Evolutionary conservation across 768 basidiomycete genomes (phyloP), one percentile per base, ranked within the genome.

Genomic region (Boletus tomentosulus): DNA sequence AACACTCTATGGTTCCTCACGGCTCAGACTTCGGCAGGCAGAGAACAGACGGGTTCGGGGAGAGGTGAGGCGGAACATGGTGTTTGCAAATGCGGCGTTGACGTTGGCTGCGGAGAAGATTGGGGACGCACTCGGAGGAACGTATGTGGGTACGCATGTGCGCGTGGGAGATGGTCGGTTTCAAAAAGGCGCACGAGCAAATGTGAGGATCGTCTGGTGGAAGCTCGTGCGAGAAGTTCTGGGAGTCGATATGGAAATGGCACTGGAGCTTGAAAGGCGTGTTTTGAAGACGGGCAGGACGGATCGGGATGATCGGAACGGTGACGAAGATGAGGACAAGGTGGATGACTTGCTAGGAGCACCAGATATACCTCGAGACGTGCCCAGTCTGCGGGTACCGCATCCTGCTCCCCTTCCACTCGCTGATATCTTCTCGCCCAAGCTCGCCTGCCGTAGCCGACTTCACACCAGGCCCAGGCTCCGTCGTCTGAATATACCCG

Each of bases 1-100:
- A 9, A 84, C 85, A 0, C 76, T 92, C 2, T 92, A 92, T 69
- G 89, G 88, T 5, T 85, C 87, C 1, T 83, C 83, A 2, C 79
- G 91, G 9, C 71, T 92, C 2, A 76, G 78, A 24, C 73, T 89
- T 0, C 74, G 70, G 22, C 61, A 72, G 28, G 58, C 62, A 9
- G 61, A 62, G 13, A 77, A 82, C 57, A 62, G 73, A 46, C 66
- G 62, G 13, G 61, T 82, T 27, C 81, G 83, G 2, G 64, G 71
- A 6, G 59, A 68, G 16, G 72, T 86, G 47, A 79, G 87, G 15
- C 68, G 71, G 52, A 65, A 63, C 39, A 89, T 92, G 86, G 69
- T 74, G 8, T 79, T 85, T 62, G 61, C 68, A 19, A 83, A 86
- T 58, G 68, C 76, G 6, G 59, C 70, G 11, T 72, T 91, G 24